Percentiles rank a stretch among this genome's conserved stretches.
phyloP scores from a whole-genome alignment of 2,329 filamentous ascomycete species.

The Xylaria sp. region DNA sequence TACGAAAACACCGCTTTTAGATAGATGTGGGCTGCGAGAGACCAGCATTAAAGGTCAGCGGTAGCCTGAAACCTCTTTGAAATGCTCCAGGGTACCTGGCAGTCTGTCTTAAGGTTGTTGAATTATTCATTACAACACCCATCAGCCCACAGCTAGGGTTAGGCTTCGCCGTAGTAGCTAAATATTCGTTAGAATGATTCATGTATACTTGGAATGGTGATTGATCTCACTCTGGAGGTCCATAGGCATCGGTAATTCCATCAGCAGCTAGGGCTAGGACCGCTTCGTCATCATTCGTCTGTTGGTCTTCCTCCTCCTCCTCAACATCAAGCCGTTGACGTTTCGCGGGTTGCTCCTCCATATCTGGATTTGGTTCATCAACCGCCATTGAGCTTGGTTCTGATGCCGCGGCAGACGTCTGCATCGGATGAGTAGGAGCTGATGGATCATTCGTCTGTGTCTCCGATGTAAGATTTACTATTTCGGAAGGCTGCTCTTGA shows the following conservation, averaged over 20 bases:
- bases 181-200: constrained; percentile 24
- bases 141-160: constrained; percentile 34
- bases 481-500: constrained; percentile 25
- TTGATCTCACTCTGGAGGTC: constrained; percentile 44
- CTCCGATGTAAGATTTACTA: constrained; percentile 23
- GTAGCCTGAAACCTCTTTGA: constrained; percentile 17
- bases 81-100: constrained; percentile 3
- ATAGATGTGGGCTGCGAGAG: constrained; percentile 31
- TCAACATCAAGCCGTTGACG: constrained; percentile 47
- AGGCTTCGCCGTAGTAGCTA: constrained; percentile 49
- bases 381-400: constrained; percentile 40
- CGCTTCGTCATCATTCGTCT: constrained; percentile 44
- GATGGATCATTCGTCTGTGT: constrained; percentile 25
- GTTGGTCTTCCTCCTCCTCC: constrained; percentile 37
- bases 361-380: constrained; percentile 37
- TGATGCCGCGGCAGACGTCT: constrained; percentile 30
- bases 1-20: constrained; percentile 20
- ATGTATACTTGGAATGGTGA: background rate
- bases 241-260: constrained; percentile 45
- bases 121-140: constrained; percentile 8
- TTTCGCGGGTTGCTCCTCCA: constrained; percentile 48
- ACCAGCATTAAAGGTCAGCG: constrained; percentile 15
- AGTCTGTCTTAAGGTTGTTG: constrained; percentile 7
- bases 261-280: constrained; percentile 47
- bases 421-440: constrained; percentile 14